phyloP scores from a whole-genome alignment of 306 rosid species.

The Pterocarpus macrocarpus region DNA sequence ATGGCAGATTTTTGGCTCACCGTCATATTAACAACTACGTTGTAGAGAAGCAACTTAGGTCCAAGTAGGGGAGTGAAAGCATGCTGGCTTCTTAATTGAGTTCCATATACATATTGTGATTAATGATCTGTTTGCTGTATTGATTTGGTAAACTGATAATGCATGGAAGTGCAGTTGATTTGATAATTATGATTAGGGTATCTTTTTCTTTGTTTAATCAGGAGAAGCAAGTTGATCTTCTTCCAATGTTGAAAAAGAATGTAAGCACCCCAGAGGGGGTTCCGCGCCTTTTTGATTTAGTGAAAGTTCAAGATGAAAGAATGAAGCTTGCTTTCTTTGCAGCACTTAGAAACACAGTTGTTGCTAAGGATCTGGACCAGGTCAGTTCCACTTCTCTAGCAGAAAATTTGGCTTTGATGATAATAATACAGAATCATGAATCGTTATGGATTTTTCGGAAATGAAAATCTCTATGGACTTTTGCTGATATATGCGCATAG shows the following conservation, averaged over 20 bases:
- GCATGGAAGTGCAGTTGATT: constrained; percentile 13
- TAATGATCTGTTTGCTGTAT: constrained; percentile 12
- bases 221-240: constrained; percentile 86
- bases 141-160: background rate
- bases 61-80: constrained; percentile 27
- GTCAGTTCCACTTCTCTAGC: constrained; percentile 52
- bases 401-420: constrained; percentile 1
- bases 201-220: constrained; percentile 49
- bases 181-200: background rate
- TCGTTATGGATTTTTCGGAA: background rate
- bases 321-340: constrained; percentile 95
- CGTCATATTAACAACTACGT: no score
- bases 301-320: constrained; percentile 80
- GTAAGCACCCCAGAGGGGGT: constrained; percentile 87
- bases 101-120: background rate
- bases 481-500: background rate
- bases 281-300: constrained; percentile 89
- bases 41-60: constrained; percentile 21
- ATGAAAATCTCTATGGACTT: background rate
- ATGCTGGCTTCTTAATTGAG: constrained; percentile 11
- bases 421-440: constrained; percentile 8
- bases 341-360: constrained; percentile 78
- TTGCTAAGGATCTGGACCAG: constrained; percentile 94
- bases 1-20: no score
- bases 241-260: constrained; percentile 68